Evolutionary conservation across 2,329 filamentous ascomycete genomes (phyloP).

Genomic region (Venturia pyrina): DNA sequence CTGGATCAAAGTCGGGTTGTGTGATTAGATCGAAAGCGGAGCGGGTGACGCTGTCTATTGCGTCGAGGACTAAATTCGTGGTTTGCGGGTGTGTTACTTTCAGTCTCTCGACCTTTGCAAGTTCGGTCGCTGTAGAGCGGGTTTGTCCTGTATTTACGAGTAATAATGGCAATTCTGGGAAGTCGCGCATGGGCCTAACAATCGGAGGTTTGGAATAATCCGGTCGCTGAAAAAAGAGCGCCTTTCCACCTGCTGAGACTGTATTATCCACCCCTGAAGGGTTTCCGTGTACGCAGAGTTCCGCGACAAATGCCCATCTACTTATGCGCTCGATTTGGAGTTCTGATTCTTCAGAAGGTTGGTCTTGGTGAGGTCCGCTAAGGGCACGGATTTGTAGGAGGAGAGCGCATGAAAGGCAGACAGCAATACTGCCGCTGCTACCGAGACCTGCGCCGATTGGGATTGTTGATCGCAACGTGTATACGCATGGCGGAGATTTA

Average conservation of each 20-base stretch:
- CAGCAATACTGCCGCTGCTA: conserved; percentile 87
- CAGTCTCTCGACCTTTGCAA: conserved; percentile 72
- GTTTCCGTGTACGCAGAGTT: conserved; percentile 96
- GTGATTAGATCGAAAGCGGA: conserved; percentile 46
- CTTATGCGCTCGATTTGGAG: conserved; percentile 93
- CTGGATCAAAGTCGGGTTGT: conserved; percentile 57
- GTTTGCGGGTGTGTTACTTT: conserved; percentile 64
- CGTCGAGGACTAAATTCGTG: conserved; percentile 70
- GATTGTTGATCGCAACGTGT: conserved; percentile 87
- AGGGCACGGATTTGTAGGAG: conserved; percentile 81
- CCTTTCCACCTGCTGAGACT: conserved; percentile 85
- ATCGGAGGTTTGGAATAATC: conserved; percentile 68
- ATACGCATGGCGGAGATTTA: conserved; percentile 70
- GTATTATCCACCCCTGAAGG: conserved; percentile 97
- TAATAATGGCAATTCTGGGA: conserved; percentile 83
- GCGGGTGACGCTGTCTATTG: conserved; percentile 66
- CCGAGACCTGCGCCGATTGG: conserved; percentile 86
- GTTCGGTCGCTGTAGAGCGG: conserved; percentile 76
- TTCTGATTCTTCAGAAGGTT: conserved; percentile 77
- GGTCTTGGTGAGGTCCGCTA: conserved; percentile 83
- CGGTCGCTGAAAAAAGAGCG: conserved; percentile 75
- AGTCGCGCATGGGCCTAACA: conserved; percentile 70
- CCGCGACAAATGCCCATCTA: conserved; percentile 91
- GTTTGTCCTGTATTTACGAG: conserved; percentile 82
- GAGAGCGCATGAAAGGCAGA: conserved; percentile 76